Evolutionary conservation across 2,329 filamentous ascomycete species (phyloP).

Genomic region (Cladosporium oxysporum): DNA sequence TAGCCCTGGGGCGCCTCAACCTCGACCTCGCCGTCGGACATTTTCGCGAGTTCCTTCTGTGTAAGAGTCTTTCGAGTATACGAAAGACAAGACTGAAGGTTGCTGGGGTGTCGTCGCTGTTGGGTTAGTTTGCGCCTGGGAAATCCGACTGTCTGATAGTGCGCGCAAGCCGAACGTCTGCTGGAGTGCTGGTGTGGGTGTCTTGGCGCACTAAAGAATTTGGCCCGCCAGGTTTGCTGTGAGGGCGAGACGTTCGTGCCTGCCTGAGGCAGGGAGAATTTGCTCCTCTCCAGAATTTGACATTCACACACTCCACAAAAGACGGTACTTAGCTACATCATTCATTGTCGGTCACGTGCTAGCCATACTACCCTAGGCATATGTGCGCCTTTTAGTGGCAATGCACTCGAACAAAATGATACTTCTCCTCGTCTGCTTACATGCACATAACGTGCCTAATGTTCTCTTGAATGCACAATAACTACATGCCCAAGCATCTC

Average conservation of each 20-base stretch:
- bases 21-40: constrained; percentile 89
- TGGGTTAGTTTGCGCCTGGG: constrained; percentile 19
- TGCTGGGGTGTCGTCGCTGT: constrained; percentile 19
- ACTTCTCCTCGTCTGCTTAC: background rate
- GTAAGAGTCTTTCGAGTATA: constrained; percentile 14
- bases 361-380: background rate
- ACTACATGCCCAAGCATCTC: background rate
- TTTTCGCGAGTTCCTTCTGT: constrained; percentile 19
- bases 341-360: background rate
- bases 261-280: background rate
- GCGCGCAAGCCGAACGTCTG: background rate
- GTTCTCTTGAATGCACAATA: background rate
- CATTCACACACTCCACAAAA: background rate
- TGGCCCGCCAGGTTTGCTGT: background rate
- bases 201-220: constrained; percentile 3
- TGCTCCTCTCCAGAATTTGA: background rate
- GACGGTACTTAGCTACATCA: background rate
- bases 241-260: background rate
- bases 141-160: constrained; percentile 9
- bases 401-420: background rate
- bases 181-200: background rate
- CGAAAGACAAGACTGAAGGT: constrained; percentile 21
- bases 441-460: background rate
- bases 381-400: background rate
- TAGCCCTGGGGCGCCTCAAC: constrained; percentile 81